These are phyloP conservation scores for Zygotorulaspora danielsina DNA, from an alignment of 805 yeast species.

Conservation along the genomic window DNA sequence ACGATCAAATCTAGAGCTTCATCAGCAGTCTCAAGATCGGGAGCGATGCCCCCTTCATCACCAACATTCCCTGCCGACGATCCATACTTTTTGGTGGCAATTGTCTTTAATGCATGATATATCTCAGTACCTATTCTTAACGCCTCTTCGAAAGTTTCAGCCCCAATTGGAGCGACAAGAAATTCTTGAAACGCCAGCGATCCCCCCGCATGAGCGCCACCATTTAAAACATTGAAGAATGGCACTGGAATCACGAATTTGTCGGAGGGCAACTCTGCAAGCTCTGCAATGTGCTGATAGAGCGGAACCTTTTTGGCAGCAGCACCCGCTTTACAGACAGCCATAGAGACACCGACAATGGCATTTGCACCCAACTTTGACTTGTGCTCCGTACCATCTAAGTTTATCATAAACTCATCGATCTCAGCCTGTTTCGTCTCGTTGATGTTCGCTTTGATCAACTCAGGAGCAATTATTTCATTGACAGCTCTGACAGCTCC, in stretches of 20 bases:
- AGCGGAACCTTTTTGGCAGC: constrained; percentile 82
- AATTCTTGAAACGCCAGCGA: constrained; percentile 93
- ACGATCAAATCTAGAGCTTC: constrained; percentile 88
- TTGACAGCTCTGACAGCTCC: constrained; percentile 91
- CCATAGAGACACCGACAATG: constrained; percentile 87
- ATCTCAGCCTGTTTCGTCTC: constrained; percentile 72
- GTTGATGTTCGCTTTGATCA: constrained; percentile 64
- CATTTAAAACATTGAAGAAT: constrained; percentile 91
- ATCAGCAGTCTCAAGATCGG: constrained; percentile 78
- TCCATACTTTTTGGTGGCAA: constrained; percentile 84
- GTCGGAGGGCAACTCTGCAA: constrained; percentile 53
- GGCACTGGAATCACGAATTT: constrained; percentile 93
- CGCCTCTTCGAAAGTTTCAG: constrained; percentile 80
- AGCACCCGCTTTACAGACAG: constrained; percentile 91
- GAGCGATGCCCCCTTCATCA: constrained; percentile 99
- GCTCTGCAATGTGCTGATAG: constrained; percentile 73
- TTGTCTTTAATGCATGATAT: constrained; percentile 81
- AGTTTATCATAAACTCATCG: constrained; percentile 70
- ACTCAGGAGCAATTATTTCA: constrained; percentile 82
- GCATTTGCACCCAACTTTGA: constrained; percentile 92
- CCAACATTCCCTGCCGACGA: constrained; percentile 95
- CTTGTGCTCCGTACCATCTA: constrained; percentile 93
- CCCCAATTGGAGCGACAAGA: constrained; percentile 88
- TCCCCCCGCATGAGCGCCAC: constrained; percentile 98
- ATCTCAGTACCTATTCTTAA: constrained; percentile 89